Conservation (phyloP, 164 flowering plant genomes). For the Santalum album region DNA sequence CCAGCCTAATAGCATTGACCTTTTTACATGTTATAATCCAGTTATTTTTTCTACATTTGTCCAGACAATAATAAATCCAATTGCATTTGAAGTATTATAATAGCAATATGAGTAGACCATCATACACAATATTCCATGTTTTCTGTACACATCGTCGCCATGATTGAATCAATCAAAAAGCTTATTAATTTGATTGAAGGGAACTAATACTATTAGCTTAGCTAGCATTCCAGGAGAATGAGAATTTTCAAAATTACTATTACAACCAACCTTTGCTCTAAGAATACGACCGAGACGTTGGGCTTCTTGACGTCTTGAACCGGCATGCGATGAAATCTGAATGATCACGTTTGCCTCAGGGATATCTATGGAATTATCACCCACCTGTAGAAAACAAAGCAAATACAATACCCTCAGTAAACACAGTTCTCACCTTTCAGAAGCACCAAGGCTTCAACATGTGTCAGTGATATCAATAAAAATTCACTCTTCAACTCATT, state of each 20-base stretch:
- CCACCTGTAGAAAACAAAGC: slow-evolving; percentile 49
- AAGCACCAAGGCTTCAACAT: background rate
- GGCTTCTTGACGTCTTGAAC: slow-evolving; percentile 98
- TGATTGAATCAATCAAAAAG: no score
- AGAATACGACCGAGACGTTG: slow-evolving; percentile 99
- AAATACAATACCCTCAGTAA: background rate
- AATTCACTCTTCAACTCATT: background rate
- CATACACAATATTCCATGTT: background rate
- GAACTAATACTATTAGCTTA: no score
- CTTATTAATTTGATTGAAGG: no score
- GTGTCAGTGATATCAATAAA: no score
- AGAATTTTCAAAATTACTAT: background rate
- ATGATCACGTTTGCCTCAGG: slow-evolving; percentile 99
- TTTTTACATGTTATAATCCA: no score
- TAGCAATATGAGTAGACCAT: background rate
- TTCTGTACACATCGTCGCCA: no score
- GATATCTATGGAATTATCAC: slow-evolving; percentile 98
- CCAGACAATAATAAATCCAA: no score
- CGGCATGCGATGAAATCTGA: slow-evolving; percentile 99
- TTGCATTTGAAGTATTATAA: no score
- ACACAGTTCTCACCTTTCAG: slow-evolving; percentile 1
- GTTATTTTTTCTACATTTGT: no score
- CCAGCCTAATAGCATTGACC: no score
- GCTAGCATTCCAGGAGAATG: no score
- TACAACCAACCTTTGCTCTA: slow-evolving; percentile 75